Percentiles rank a stretch among this genome's conserved stretches.
phyloP scores from a whole-genome alignment of 1,139 yeast genomes.

The Kodamaea sp. region DNA sequence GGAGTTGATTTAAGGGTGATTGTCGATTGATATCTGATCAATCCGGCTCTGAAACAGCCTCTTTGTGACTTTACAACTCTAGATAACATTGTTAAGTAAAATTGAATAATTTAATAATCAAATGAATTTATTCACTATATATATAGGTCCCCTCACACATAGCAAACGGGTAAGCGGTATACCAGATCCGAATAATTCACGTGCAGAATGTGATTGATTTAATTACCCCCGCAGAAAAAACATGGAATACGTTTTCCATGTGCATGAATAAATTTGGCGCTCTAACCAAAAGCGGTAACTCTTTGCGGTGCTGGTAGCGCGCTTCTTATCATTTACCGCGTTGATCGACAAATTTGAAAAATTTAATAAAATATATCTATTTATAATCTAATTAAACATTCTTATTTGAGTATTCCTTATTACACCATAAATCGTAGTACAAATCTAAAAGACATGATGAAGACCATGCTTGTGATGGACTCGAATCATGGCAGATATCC shows the following conservation, averaged over 20 bases:
- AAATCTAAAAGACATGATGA: conserved; percentile 80
- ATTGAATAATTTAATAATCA: neutral
- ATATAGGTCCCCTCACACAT: too few relatives aligned
- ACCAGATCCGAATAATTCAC: conserved; percentile 7
- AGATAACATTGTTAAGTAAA: conserved; percentile 7
- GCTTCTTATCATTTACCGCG: too few relatives aligned
- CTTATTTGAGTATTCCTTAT: conserved; percentile 2
- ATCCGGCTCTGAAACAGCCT: conserved; percentile 6
- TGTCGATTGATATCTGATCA: conserved; percentile 20
- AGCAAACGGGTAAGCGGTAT: conserved; percentile 3
- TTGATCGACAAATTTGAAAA: neutral
- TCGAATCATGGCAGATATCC: conserved; percentile 72
- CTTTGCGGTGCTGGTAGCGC: too few relatives aligned
- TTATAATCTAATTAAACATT: conserved; percentile 1
- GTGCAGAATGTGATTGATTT: neutral
- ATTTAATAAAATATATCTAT: neutral
- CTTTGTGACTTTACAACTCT: conserved; percentile 8
- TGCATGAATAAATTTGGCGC: neutral
- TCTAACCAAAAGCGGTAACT: neutral
- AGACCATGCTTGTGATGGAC: conserved; percentile 98
- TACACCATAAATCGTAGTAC: conserved; percentile 57
- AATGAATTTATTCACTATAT: neutral
- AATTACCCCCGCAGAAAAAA: neutral
- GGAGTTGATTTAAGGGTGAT: conserved; percentile 32
- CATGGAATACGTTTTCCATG: conserved; percentile 2